Conservation (phyloP, 495 filamentous ascomycete species). For the Aspergillus campestris region DNA sequence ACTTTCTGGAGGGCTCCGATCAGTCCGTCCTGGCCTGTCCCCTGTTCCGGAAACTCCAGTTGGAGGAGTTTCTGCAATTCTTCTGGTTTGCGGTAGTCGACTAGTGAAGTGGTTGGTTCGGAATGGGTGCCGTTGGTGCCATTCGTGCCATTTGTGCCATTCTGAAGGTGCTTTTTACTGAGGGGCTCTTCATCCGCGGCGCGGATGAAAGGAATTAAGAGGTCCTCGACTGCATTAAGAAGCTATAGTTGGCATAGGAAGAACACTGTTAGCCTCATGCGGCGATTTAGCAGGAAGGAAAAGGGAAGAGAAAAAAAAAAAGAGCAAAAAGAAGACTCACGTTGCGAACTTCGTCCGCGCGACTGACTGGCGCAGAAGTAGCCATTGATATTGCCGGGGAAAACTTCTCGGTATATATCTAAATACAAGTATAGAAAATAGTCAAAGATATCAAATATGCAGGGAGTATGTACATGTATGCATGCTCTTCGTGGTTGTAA, state of each 20-base stretch:
- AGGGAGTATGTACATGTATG: neutral
- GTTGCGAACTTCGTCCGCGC: constrained; percentile 38
- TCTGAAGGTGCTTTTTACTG: constrained; percentile 38
- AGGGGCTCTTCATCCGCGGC: constrained; percentile 58
- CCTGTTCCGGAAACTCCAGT: constrained; percentile 55
- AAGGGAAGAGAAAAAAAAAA: constrained; percentile 1
- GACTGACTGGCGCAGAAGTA: constrained; percentile 13
- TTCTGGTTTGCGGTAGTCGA: constrained; percentile 62
- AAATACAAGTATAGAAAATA: neutral
- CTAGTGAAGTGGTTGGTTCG: constrained; percentile 49
- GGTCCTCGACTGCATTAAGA: constrained; percentile 59
- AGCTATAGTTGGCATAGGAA: constrained; percentile 40
- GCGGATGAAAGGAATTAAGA: constrained; percentile 71
- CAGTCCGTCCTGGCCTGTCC: constrained; percentile 63
- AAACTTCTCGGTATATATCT: too few relatives aligned
- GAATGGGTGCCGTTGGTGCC: constrained; percentile 31
- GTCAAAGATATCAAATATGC: neutral
- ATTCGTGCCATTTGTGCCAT: constrained; percentile 25
- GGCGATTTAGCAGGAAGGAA: neutral
- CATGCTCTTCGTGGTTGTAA: too few relatives aligned
- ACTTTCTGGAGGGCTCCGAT: constrained; percentile 56
- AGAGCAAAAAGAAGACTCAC: constrained; percentile 21
- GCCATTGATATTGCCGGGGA: constrained; percentile 14
- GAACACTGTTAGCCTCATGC: neutral
- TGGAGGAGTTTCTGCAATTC: constrained; percentile 58